phyloP scores from a whole-genome alignment of 75 land plant species.

The Larix kaempferi region DNA sequence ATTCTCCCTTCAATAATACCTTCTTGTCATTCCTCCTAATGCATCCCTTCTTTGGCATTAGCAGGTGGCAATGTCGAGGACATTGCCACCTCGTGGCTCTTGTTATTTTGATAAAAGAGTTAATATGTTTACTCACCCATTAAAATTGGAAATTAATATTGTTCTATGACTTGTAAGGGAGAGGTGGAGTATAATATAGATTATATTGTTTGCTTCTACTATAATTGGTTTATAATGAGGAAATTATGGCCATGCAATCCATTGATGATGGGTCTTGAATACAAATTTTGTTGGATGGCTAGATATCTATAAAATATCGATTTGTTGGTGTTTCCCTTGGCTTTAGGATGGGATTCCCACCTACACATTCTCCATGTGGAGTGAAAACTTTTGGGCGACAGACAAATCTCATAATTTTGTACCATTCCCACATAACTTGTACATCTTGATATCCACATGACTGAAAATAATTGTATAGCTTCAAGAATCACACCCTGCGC shows the following conservation, averaged over 20 bases:
- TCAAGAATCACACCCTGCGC: slow-evolving; percentile 25
- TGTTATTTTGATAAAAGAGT: too few relatives aligned
- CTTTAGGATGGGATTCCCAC: slow-evolving; percentile 10
- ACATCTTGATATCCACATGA: slow-evolving; percentile 21
- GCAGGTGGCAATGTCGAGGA: too few relatives aligned
- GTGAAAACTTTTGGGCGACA: not conserved
- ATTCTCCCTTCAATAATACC: too few relatives aligned
- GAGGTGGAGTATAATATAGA: slow-evolving; percentile 1
- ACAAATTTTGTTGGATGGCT: not conserved
- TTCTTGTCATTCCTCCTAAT: too few relatives aligned
- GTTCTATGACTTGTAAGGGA: not conserved
- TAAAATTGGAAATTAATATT: slow-evolving; percentile 4
- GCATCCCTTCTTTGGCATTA: too few relatives aligned
- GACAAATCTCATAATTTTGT: slow-evolving; percentile 2
- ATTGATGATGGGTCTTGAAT: not conserved
- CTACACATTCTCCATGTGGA: slow-evolving; percentile 9
- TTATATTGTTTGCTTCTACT: not conserved
- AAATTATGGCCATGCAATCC: not conserved
- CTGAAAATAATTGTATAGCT: slow-evolving; percentile 20
- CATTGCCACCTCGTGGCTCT: too few relatives aligned
- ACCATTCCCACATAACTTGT: slow-evolving; percentile 28
- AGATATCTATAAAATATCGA: not conserved
- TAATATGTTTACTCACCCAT: too few relatives aligned
- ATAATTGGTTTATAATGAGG: not conserved
- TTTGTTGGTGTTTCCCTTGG: not conserved